A percentile compares a stretch with the other conserved stretches of the same genome.
phyloP scores from a whole-genome alignment of 2,329 filamentous ascomycete species.

The Beauveria medogensis region DNA sequence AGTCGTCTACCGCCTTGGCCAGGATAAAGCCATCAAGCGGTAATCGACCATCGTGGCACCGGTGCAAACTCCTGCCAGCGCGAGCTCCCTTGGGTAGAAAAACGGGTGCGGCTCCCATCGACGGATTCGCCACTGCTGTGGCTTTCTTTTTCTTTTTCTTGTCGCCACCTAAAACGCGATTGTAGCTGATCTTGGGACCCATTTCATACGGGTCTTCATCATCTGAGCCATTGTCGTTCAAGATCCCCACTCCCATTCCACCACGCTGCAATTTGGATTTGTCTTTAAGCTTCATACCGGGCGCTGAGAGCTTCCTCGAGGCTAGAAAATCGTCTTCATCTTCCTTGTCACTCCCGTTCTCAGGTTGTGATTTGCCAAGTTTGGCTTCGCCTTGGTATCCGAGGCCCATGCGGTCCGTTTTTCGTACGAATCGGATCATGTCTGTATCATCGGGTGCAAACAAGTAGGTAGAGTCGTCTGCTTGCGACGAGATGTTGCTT shows the following conservation, averaged over 20 bases:
- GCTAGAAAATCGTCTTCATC: conserved; percentile 27
- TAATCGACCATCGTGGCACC: conserved; percentile 75
- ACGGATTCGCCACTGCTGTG: conserved; percentile 51
- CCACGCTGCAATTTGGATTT: conserved; percentile 37
- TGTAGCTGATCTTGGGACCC: conserved; percentile 84
- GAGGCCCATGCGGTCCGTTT: conserved; percentile 62
- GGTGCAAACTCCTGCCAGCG: conserved; percentile 31
- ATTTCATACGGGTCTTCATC: conserved; percentile 93
- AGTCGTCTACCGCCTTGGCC: conserved; percentile 40
- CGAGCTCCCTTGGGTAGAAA: conserved; percentile 57
- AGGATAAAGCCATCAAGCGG: conserved; percentile 76
- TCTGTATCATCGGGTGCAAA: conserved; percentile 78
- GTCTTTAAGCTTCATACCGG: conserved; percentile 41
- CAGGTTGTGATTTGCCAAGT: conserved; percentile 31
- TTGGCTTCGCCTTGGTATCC: conserved; percentile 55
- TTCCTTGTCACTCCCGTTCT: conserved; percentile 36
- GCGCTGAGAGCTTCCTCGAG: conserved; percentile 15
- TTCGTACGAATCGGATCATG: conserved; percentile 58
- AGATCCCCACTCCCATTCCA: conserved; percentile 77
- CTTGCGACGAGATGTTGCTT: conserved; percentile 26
- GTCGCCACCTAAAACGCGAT: conserved; percentile 68
- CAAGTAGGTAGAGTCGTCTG: conserved; percentile 49
- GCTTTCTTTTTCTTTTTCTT: conserved; percentile 62
- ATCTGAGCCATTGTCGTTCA: conserved; percentile 91
- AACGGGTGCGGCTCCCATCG: conserved; percentile 58